These are phyloP conservation scores for Nicotiana rustica DNA, from an alignment of 305 asterid genomes.

Conservation along the genomic window DNA sequence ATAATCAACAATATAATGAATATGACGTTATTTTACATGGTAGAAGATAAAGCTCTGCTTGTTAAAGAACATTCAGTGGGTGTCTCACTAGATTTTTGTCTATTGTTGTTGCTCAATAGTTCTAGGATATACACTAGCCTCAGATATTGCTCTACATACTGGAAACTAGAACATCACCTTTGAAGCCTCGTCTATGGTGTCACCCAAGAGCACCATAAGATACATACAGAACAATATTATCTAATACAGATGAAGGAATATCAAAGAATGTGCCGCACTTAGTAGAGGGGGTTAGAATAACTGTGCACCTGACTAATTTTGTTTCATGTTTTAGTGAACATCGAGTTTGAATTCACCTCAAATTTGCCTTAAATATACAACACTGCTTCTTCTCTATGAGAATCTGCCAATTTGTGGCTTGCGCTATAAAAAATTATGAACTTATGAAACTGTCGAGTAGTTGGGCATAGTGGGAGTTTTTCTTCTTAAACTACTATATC, in stretches of 20 bases:
- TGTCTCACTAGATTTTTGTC: not conserved
- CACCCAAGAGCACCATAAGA: not conserved
- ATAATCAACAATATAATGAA: not conserved
- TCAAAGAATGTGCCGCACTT: not conserved
- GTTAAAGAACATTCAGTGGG: constrained; percentile 19
- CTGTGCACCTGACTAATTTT: constrained; percentile 26
- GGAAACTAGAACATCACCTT: constrained; percentile 29
- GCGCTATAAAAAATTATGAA: not conserved
- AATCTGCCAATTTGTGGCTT: too few species aligned
- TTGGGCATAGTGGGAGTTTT: constrained; percentile 13
- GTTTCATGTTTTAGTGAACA: not conserved
- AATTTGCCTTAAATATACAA: not conserved
- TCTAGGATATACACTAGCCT: constrained; percentile 13
- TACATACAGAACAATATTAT: not conserved
- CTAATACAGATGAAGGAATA: constrained; percentile 22
- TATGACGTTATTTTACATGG: constrained; percentile 1
- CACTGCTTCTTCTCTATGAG: too few species aligned
- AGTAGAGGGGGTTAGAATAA: not conserved
- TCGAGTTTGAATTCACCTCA: constrained; percentile 10
- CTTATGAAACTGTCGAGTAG: not conserved
- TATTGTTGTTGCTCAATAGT: constrained; percentile 6
- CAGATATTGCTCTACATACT: constrained; percentile 21
- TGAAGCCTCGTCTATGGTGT: constrained; percentile 13
- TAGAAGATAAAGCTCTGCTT: constrained; percentile 15
- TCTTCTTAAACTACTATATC: not conserved